phyloP scores from a whole-genome alignment of 2,329 filamentous ascomycete species.

The Colletotrichum truncatum region DNA sequence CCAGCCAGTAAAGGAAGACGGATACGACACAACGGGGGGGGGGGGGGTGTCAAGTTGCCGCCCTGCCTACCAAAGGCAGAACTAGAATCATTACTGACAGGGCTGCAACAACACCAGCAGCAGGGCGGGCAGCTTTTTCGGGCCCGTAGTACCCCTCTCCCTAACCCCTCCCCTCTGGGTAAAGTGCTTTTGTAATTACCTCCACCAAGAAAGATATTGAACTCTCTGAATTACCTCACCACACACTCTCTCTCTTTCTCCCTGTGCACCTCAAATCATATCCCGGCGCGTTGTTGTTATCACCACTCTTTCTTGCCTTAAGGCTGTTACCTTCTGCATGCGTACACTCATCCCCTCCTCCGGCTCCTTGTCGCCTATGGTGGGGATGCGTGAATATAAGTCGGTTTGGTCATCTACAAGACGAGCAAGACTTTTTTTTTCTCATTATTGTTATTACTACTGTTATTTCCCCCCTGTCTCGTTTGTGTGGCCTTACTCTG shows the following conservation, averaged over 20 bases:
- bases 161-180: background rate
- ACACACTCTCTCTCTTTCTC: background rate
- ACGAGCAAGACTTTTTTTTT: background rate
- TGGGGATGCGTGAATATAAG: conserved; percentile 48
- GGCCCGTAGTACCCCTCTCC: conserved; percentile 7
- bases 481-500: background rate
- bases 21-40: too few species aligned
- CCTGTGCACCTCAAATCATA: background rate
- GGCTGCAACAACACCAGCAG: background rate
- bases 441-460: too few species aligned
- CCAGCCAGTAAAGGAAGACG: conserved; percentile 3
- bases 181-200: background rate
- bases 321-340: background rate
- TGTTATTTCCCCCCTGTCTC: background rate
- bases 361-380: conserved; percentile 24
- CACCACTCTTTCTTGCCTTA: background rate
- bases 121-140: background rate
- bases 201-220: background rate
- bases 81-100: background rate
- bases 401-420: conserved; percentile 34
- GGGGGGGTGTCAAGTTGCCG: background rate
- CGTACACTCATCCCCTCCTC: background rate
- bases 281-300: background rate
- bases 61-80: background rate
- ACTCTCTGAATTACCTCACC: background rate